These are phyloP conservation scores for Irpex rosettiformis DNA, from an alignment of 1,284 basidiomycete genomes.

Conservation along the genomic window DNA sequence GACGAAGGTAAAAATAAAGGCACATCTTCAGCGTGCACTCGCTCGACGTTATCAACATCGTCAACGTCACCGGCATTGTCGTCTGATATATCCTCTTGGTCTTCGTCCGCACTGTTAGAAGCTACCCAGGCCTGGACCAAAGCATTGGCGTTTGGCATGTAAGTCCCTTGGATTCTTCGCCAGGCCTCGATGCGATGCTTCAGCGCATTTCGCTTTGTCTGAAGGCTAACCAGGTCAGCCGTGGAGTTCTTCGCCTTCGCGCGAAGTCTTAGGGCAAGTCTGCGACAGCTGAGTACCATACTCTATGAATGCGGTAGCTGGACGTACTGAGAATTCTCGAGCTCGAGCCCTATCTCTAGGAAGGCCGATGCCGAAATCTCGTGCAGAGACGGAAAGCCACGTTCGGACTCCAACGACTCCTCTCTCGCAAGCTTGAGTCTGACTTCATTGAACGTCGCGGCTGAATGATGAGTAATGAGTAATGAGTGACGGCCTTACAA, in stretches of 20 bases:
- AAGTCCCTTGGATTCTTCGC: conserved; percentile 9
- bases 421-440: conserved; percentile 3
- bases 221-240: background rate
- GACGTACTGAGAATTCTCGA: conserved; percentile 15
- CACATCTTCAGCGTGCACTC: conserved; percentile 1
- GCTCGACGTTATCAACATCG: background rate
- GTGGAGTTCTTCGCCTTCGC: background rate
- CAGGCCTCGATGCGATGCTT: conserved; percentile 7
- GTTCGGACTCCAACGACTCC: background rate
- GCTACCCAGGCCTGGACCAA: background rate
- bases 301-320: background rate
- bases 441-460: conserved; percentile 3
- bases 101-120: background rate
- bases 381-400: conserved; percentile 1
- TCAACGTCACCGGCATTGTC: background rate
- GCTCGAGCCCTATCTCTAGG: conserved; percentile 10
- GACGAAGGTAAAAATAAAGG: conserved; percentile 9
- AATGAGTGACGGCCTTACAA: background rate
- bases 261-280: background rate
- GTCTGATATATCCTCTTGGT: background rate
- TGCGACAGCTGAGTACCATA: background rate
- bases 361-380: conserved; percentile 8
- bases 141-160: conserved; percentile 9
- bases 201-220: conserved; percentile 9
- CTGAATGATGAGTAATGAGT: background rate